Evolutionary conservation across 257 asterid species (phyloP), one percentile per base, ranked within the genome.

Genomic region (Vinca minor): DNA sequence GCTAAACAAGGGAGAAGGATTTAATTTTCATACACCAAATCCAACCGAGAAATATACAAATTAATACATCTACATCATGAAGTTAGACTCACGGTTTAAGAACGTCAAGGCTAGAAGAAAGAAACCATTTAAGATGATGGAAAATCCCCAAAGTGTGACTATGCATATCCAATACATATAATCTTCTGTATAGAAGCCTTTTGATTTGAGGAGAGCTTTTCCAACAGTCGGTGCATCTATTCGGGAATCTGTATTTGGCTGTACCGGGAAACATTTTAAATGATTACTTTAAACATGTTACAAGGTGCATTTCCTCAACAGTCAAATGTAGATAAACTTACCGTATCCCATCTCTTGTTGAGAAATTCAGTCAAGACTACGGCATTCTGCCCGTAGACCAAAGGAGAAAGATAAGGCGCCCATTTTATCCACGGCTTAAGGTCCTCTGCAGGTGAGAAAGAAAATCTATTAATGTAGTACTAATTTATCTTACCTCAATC

Each of bases 331-430:
- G 48, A 44, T 52, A 42, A 50, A 79, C 82, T 75, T 62, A 82
- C 88, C 10, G 74, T 14, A 69, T 80, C 70, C 88, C 85, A 83
- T 79, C 85, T 73, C 21, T 71, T 4, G 64, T 81, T 82, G 29
- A 83, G 88, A 75, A 83, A 77, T 45, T 83, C 88, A 20, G 75
- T 75, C 68, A 79, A 77, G 48, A 64, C 72, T 18, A 79, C 66
- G 28, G 88, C 88, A 64, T 79, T 82, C 32, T 82, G 88, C 48
- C 82, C 88, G 32, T 79, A 83, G 69, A 77, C 79, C 85, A 79
- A 71, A 3, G 88, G 88, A 70, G 85, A 83, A 66, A 77, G 0
- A 54, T 83, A 83, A 56, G 72, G 65, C 18, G 81, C 85, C 85
- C 88, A 82, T 67, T 54, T 71, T 64, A 82, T 55, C 85, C 85